These are phyloP conservation scores for Ephemerocybe angulata DNA, from an alignment of 768 basidiomycete genomes.

Conservation along the genomic window DNA sequence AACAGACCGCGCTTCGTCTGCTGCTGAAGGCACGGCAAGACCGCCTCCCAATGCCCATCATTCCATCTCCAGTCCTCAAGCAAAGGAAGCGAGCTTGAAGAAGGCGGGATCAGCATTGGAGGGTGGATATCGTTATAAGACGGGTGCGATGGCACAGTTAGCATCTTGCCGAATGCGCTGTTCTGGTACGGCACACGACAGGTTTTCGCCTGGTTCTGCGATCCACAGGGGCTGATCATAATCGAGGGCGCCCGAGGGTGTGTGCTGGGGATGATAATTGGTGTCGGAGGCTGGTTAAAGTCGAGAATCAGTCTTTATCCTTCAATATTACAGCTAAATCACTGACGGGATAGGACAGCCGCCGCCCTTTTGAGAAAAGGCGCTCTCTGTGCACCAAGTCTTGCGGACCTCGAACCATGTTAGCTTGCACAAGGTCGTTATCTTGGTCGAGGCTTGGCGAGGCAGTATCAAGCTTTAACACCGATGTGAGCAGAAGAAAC, in stretches of 20 bases:
- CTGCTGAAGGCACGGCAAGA: conserved; percentile 44
- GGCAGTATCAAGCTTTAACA: neutral
- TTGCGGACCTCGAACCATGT: neutral
- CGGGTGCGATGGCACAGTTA: conserved; percentile 48
- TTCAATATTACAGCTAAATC: too few relatives aligned
- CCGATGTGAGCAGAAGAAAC: neutral
- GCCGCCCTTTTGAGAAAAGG: conserved; percentile 20
- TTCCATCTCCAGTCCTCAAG: conserved; percentile 45
- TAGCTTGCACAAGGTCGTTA: too few relatives aligned
- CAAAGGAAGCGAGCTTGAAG: conserved; percentile 21
- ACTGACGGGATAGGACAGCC: conserved; percentile 19
- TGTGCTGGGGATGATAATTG: conserved; percentile 27
- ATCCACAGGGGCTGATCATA: conserved; percentile 45
- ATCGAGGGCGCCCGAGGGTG: conserved; percentile 45
- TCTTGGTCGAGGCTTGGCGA: too few relatives aligned
- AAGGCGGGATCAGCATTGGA: conserved; percentile 26
- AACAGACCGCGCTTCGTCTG: conserved; percentile 43
- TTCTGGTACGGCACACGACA: conserved; percentile 54
- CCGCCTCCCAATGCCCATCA: conserved; percentile 52
- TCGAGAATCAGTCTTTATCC: too few relatives aligned
- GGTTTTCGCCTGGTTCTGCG: conserved; percentile 35
- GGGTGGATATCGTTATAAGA: conserved; percentile 45
- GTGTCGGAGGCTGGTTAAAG: conserved; percentile 11
- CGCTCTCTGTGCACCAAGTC: conserved; percentile 1
- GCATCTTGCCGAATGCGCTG: conserved; percentile 45